Evolutionary conservation across 441 rosid genomes (phyloP), one percentile per base, ranked within the genome.

Genomic region (Bruguiera hainesii): DNA sequence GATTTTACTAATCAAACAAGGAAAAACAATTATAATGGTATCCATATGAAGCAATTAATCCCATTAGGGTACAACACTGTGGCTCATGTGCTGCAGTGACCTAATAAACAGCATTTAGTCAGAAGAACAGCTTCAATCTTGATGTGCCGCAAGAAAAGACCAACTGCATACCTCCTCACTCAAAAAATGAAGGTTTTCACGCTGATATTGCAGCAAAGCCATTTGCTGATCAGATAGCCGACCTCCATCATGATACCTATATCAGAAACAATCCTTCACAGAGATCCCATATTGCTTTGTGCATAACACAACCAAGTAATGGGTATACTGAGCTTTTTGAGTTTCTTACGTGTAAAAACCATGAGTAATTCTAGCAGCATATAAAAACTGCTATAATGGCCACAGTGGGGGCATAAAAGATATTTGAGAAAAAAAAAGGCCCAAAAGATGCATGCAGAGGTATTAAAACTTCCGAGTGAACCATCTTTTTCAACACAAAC

Each of bases 171-270:
- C 99, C 96, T 94, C 98, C 82, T 91, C 98, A 57, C 96, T 90
- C 70, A 93, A 80, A 78, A 90, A 89, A 82, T 90, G 98, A 65
- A 92, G 96, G 78, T 93, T 93, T 77, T 93, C 98, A 15, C 97
- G 96, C 79, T 93, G 98, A 80, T 91, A 94, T 68, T 94, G 99
- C 81, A 94, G 79, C 73, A 94, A 81, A 71, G 98, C 97, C 99
- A 91, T 94, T 75, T 94, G 99, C 82, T 94, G 98, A 75, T 94
- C 99, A 73, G 97, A 94, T 65, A 94, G 93, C 68, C 97, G 89
- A 73, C 98, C 96, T 10, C 90, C 96, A 66, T 94, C 98, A 78
- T 93, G 91, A 82, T 94, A 94, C 75, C 99, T 94, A 64, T 73
- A 56, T 69, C 73, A 85, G 61, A 56, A 58, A 73, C 63, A 66